Base-by-base conservation (phyloP, 2,329 filamentous ascomycete genomes). In the Helotiales sp. region DNA sequence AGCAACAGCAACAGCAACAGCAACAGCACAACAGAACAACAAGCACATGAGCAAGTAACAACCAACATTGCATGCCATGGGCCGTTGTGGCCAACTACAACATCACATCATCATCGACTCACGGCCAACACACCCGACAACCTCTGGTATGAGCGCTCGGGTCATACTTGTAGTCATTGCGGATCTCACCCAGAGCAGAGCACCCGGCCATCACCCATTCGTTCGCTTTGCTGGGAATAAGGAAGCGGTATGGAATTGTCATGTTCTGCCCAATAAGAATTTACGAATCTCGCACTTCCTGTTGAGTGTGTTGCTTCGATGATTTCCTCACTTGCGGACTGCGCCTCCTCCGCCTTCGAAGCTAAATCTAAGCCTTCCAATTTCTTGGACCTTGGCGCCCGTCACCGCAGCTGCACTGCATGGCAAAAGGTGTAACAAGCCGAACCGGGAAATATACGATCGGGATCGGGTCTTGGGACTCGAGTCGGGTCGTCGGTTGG, bases 281-380 rank as follows among this genome's bases (percentile, higher is more conserved):
- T 6, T 22, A 6, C 20, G n/a, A 13, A 22, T 7, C 20, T 24
- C 30, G 24, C n/a, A 20, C n/a, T 20, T n/a, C 17, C 40, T 45
- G 17, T n/a, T 45, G 17, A 17, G n/a, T 40, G 17, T 45, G 40
- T 7, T 45, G 40, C 17, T n/a, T 20, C 40, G n/a, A 20, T 5
- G 37, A 43, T 43, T 43, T 43, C 37, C n/a, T n/a, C 15, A 43
- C 37, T n/a, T 45, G 32, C 32, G 57, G 24, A n/a, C 57, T 60
- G 57, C 57, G 57, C 57, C 57, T 59, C 55, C 57, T 60, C 22
- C 40, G 34, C 57, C 57, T 59, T 59, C 34, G 32, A 17, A 37
- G n/a, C n/a, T 28, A 20, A 28, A 60, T 22, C 57, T 60, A 60
- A 60, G 57, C 57, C 57, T 47, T 60, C 40, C 55, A 20, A 32